A percentile compares a stretch with the other conserved stretches of the same genome.
Conservation (phyloP, 768 basidiomycete species). For the Russula virescens region DNA sequence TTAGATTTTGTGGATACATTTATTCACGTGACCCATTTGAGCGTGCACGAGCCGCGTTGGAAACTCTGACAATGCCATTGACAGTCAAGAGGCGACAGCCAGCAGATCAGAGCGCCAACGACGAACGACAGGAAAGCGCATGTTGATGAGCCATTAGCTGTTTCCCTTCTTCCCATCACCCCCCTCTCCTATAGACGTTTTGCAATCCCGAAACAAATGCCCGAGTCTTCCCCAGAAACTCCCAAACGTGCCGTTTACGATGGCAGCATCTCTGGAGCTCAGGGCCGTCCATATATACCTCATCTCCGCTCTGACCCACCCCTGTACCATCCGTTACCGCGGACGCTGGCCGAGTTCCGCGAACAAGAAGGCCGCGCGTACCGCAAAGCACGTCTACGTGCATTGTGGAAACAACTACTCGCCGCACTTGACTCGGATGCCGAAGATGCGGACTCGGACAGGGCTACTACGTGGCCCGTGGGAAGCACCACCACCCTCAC, state of each 20-base stretch:
- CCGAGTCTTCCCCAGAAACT: conserved; percentile 25
- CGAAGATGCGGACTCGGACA: conserved; percentile 26
- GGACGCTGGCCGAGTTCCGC: conserved; percentile 57
- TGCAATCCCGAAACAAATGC: conserved; percentile 14
- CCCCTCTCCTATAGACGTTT: background rate
- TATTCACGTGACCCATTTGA: conserved; percentile 13
- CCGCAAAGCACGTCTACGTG: conserved; percentile 54
- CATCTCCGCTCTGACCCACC: conserved; percentile 51
- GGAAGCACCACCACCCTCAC: conserved; percentile 8
- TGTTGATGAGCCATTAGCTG: conserved; percentile 6
- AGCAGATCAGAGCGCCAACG: background rate
- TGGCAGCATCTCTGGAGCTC: conserved; percentile 45
- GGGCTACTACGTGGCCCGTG: conserved; percentile 25
- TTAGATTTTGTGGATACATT: background rate
- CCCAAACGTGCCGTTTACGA: conserved; percentile 50
- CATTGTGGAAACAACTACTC: conserved; percentile 59
- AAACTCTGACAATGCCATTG: too few species aligned
- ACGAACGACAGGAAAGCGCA: background rate
- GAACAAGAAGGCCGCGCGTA: conserved; percentile 55
- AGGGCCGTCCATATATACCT: conserved; percentile 53
- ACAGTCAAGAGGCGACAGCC: background rate
- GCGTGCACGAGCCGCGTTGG: too few species aligned
- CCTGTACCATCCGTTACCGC: conserved; percentile 37
- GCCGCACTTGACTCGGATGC: conserved; percentile 26
- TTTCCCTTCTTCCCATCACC: background rate